Evolutionary conservation across 441 rosid species (phyloP), one percentile per base, ranked within the genome.

Genomic region (Erysimum cheiri): DNA sequence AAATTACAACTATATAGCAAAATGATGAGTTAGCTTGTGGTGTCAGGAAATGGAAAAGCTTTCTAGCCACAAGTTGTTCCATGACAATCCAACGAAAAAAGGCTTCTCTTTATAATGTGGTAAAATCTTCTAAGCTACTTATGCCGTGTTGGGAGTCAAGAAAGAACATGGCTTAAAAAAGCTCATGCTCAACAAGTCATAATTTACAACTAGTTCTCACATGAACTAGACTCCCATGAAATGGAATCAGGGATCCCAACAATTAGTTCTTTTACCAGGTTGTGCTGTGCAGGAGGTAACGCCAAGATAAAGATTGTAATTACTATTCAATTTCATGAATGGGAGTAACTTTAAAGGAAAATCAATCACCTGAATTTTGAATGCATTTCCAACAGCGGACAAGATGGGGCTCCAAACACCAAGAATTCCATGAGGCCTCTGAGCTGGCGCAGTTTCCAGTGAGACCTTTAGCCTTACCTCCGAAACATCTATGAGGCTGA

Each of bases 351-450:
- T 44, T 28, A 60, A 53, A 70, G 69, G 50, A 60, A 64, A 60
- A 52, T 43, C 33, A 81, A 52, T 40, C 80, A 93, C 99, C 98
- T 93, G 98, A 75, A 96, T 82, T 84, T 91, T 93, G 53, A 96
- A 87, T 60, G 99, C 98, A 86, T 93, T 96, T 78, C 99, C 98
- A 80, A 96, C 85, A 66, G 98, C 99, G 57, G 98, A 93, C 61
- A 96, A 71, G 76, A 96, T 69, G 48, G 98, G 99, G 73, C 99
- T 87, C 99, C 99, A 96, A 29, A 96, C 90, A 73, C 99, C 99
- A 63, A 93, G 87, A 84, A 86, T 87, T 32, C 96, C 98, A 59
- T 82, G 96, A 64, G 99, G 99, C 77, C 99, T 96, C 80, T 93
- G 90, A 66, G 88, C 87, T 29, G 97, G 97, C 64, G 92, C 94